Base-by-base conservation (phyloP, 805 yeast species). In the Priceomyces castillae region DNA sequence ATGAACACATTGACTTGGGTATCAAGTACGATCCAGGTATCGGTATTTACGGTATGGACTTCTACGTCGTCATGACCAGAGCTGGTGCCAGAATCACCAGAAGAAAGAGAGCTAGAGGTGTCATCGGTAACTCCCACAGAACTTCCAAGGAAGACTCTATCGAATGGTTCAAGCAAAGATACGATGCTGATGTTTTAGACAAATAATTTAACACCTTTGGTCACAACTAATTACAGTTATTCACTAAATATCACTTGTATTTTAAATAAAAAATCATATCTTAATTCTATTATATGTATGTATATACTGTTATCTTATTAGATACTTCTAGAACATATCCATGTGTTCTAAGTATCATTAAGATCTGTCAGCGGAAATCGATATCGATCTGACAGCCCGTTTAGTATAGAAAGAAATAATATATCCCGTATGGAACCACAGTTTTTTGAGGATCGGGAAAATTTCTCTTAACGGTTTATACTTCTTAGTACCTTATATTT, bases 11-110 rank as follows among this genome's bases (percentile, higher is more conserved):
- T 68, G 99, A 94, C 77, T 85, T 94, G 76, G 99, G 99, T 83
- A 94, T 94, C 86, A 94, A 94, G 83, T 94, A 94, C 81, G 99
- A 94, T 78, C 99, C 99, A 77, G 82, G 87, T 71, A 94, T 94
- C 69, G 98, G 98, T 76, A 94, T 94, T 74, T 94, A 92, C 94
- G 99, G 99, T 85, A 94, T 86, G 95, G 99, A 94, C 80, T 94
- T 94, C 89, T 94, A 90, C 90, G 90, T 94, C 71, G 97, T 92
- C 71, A 80, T 94, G 81, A 97, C 97, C 76, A 92, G 99, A 81
- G 94, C 97, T 72, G 99, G 99, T 80, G 85, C 82, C 82, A 88
- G 99, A 81, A 87, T 94, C 65, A 82, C 98, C 69, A 92, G 98
- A 84, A 86, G 94, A 86, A 94, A 94, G 95, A 88, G 96, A 81